Evolutionary conservation across 805 yeast genomes (phyloP).

Genomic region (Nakazawaea populi): DNA sequence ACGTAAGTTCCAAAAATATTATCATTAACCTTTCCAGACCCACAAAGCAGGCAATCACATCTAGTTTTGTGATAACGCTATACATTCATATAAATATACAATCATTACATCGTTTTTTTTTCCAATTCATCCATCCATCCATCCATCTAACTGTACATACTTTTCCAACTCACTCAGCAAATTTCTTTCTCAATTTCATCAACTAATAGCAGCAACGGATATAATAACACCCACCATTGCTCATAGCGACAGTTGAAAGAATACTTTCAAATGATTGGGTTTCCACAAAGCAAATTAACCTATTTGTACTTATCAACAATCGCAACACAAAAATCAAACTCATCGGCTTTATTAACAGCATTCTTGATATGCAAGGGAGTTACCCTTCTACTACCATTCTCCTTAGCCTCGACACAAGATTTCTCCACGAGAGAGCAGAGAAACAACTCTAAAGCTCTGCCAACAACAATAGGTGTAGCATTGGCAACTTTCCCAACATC

Average conservation of each 20-base stretch:
- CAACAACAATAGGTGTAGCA: conserved; percentile 97
- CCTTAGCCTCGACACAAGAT: conserved; percentile 70
- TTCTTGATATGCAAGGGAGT: conserved; percentile 76
- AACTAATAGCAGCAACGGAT: background rate
- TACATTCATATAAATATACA: background rate
- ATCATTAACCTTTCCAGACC: too few species aligned
- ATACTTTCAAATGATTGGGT: too few species aligned
- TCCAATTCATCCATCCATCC: too few species aligned
- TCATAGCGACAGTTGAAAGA: too few species aligned
- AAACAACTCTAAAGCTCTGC: conserved; percentile 89
- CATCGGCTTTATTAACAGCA: conserved; percentile 82
- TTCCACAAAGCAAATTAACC: background rate
- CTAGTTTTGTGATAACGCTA: too few species aligned
- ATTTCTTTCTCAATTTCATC: too few species aligned
- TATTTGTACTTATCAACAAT: conserved; percentile 51
- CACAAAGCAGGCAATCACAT: too few species aligned
- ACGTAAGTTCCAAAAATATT: too few species aligned
- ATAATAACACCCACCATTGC: background rate
- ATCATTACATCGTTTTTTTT: background rate
- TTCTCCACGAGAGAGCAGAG: conserved; percentile 86
- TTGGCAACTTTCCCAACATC: conserved; percentile 98
- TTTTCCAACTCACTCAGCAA: too few species aligned
- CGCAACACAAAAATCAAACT: conserved; percentile 88
- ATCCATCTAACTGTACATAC: too few species aligned
- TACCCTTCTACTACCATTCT: conserved; percentile 71